Evolutionary conservation across 83 land plant genomes (phyloP).

Genomic region (Picea abies): DNA sequence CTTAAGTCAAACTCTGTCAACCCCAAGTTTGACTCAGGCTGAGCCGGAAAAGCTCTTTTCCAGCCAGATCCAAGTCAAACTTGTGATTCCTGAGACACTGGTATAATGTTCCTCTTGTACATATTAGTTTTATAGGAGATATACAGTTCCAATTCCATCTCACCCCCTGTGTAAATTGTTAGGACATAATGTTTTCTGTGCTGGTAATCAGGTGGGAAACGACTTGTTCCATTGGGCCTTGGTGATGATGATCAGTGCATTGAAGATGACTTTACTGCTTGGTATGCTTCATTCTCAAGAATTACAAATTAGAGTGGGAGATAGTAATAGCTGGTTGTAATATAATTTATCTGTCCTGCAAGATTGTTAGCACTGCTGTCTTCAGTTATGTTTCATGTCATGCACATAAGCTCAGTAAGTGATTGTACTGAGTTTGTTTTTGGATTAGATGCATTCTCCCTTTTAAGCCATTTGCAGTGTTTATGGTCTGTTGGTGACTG

Average conservation of each 20-base stretch:
- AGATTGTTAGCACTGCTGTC: neutral
- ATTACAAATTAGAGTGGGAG: neutral
- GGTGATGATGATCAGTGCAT: conserved; percentile 99
- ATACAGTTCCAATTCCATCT: neutral
- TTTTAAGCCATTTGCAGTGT: neutral
- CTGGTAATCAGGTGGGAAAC: conserved; percentile 70
- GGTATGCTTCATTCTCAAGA: conserved; percentile 44
- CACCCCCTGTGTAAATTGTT: neutral
- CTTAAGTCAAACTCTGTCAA: no score
- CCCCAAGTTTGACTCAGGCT: no score
- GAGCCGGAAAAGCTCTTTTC: no score
- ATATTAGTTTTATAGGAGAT: neutral
- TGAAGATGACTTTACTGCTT: conserved; percentile 97
- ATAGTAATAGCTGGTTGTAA: neutral
- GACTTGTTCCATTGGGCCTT: conserved; percentile 77
- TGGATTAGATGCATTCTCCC: neutral
- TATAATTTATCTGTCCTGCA: neutral
- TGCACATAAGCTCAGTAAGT: neutral
- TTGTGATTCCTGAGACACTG: no score
- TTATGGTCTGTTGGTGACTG: neutral
- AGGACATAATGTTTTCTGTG: conserved; percentile 9
- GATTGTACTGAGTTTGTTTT: neutral
- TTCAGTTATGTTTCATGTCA: neutral
- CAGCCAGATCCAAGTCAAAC: no score
- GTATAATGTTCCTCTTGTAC: neutral